Conservation (phyloP, 371 early-diverging fungal genomes). For the Mucor irregularis region DNA sequence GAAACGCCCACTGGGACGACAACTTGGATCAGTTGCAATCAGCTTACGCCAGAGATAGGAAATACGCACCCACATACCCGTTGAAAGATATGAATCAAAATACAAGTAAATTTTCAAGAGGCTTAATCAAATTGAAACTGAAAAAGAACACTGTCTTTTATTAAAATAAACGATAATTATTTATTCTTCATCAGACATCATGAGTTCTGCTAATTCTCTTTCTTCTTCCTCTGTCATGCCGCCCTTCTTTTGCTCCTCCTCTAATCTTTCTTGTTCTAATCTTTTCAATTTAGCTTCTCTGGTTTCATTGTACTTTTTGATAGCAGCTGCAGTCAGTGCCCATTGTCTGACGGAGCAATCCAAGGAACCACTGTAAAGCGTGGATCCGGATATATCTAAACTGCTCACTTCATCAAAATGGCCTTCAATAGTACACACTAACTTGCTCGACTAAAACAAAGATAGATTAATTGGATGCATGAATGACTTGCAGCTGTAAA, state of each 20-base stretch:
- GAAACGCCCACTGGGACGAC: constrained; percentile 45
- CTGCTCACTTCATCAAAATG: constrained; percentile 83
- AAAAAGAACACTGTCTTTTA: too few species aligned
- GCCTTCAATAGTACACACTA: constrained; percentile 65
- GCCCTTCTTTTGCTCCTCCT: constrained; percentile 18
- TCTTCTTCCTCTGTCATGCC: constrained; percentile 82
- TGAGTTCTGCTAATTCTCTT: constrained; percentile 76
- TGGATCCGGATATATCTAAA: constrained; percentile 53
- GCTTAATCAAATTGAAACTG: constrained; percentile 12
- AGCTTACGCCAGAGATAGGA: constrained; percentile 32
- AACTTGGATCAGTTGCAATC: constrained; percentile 35
- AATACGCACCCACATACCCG: constrained; percentile 33
- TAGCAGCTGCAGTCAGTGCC: constrained; percentile 50
- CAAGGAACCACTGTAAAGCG: constrained; percentile 70
- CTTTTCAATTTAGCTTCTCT: constrained; percentile 13
- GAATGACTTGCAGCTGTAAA: too few species aligned
- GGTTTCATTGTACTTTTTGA: constrained; percentile 33
- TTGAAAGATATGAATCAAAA: constrained; percentile 20
- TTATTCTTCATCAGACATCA: constrained; percentile 52
- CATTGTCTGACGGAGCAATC: constrained; percentile 81
- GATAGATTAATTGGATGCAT: not conserved
- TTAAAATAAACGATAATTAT: not conserved
- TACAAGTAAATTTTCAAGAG: constrained; percentile 14
- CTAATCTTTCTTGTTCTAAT: constrained; percentile 16
- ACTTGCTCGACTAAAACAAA: constrained; percentile 52